Evolutionary conservation across 345 rosid genomes (phyloP).

Genomic region (Euphorbia peplus): DNA sequence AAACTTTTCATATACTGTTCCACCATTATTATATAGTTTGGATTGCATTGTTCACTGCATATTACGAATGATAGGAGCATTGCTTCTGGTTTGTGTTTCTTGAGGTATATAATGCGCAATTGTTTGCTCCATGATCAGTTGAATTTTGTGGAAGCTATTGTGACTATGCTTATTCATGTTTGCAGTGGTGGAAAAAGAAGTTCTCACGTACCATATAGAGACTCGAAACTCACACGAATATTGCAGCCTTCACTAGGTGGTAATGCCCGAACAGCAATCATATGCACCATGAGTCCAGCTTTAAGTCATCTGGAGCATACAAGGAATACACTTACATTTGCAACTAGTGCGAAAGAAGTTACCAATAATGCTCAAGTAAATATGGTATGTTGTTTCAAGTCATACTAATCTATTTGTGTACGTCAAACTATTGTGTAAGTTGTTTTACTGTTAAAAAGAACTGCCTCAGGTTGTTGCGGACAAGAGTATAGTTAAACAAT

Average conservation of each 20-base stretch:
- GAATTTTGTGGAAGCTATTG: background rate
- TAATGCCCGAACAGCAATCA: constrained; percentile 92
- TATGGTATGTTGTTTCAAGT: constrained; percentile 52
- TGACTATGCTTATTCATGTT: constrained; percentile 17
- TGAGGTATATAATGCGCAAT: background rate
- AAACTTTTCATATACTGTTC: background rate
- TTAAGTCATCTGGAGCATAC: constrained; percentile 91
- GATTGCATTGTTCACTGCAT: background rate
- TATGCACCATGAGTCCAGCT: constrained; percentile 95
- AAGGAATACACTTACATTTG: constrained; percentile 79
- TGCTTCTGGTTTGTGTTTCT: background rate
- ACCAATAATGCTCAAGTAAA: constrained; percentile 85
- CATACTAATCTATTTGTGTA: background rate
- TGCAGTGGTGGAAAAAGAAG: constrained; percentile 72
- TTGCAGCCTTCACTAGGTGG: constrained; percentile 98
- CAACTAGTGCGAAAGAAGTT: constrained; percentile 92
- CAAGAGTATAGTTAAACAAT: constrained; percentile 64
- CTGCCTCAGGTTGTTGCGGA: constrained; percentile 68
- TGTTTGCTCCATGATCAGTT: background rate
- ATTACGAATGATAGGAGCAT: background rate
- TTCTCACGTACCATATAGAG: constrained; percentile 83
- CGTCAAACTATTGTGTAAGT: background rate
- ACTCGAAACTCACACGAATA: constrained; percentile 93
- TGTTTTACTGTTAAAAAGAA: background rate
- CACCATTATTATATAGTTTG: background rate